A percentile compares a stretch with the other conserved stretches of the same genome.
Conservation (phyloP, 139 green algal species). For the Chlamydomonas eustigma region DNA sequence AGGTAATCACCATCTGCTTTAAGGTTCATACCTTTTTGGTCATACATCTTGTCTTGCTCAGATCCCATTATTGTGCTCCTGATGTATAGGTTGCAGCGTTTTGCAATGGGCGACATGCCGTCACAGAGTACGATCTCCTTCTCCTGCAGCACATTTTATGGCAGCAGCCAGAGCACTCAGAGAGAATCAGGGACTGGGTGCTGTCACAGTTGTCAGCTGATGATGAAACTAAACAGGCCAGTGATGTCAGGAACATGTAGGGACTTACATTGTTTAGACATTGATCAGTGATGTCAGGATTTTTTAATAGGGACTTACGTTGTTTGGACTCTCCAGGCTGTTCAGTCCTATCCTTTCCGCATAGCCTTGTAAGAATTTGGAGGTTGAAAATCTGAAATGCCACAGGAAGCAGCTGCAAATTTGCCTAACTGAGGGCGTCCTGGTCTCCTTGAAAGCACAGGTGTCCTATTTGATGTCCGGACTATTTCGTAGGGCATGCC, state of each 20-base stretch:
- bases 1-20: neutral
- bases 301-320: neutral
- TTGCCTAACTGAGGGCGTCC: neutral
- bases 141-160: slow-evolving; percentile 89
- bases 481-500: slow-evolving; percentile 72
- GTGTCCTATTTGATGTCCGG: slow-evolving; percentile 58
- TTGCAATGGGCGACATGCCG: slow-evolving; percentile 58
- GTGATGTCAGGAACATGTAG: neutral
- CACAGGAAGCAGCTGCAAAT: neutral
- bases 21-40: neutral
- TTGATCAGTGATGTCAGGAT: too few relatives aligned
- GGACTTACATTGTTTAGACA: neutral
- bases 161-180: slow-evolving; percentile 68
- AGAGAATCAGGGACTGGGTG: slow-evolving; percentile 79
- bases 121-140: slow-evolving; percentile 78
- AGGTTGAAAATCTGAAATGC: neutral
- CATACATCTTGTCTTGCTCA: neutral
- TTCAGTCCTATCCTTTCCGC: neutral
- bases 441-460: slow-evolving; percentile 16
- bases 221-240: slow-evolving; percentile 64
- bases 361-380: neutral
- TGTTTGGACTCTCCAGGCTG: too few relatives aligned
- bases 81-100: slow-evolving; percentile 67
- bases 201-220: slow-evolving; percentile 62
- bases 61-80: neutral